phyloP scores from a whole-genome alignment of 306 rosid genomes.

The Coriaria nepalensis region DNA sequence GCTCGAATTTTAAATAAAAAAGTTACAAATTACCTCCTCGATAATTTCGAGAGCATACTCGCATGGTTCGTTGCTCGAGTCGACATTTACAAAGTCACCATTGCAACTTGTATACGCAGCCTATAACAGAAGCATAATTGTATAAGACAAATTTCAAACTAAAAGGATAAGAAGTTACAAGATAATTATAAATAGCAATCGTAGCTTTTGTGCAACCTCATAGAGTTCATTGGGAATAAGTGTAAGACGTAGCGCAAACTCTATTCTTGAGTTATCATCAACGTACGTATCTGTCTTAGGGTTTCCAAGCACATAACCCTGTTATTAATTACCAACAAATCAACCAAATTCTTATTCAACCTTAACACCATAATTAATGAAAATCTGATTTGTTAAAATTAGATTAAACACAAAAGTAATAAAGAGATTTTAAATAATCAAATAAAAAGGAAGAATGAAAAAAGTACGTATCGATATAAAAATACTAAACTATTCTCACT shows the following conservation, averaged over 20 bases:
- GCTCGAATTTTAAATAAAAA: no score
- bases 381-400: no score
- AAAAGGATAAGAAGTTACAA: neutral
- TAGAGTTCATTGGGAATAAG: slow-evolving; percentile 12
- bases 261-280: slow-evolving; percentile 7
- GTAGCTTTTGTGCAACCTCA: neutral
- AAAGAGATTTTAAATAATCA: neutral
- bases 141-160: neutral
- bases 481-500: no score
- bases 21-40: slow-evolving; percentile 2
- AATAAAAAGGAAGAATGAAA: no score
- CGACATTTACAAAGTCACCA: slow-evolving; percentile 11
- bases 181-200: neutral
- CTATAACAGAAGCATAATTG: neutral
- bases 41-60: slow-evolving; percentile 8
- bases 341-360: no score
- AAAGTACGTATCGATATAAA: no score
- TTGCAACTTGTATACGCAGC: slow-evolving; percentile 13
- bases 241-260: slow-evolving; percentile 4
- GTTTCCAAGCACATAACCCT: slow-evolving; percentile 17
- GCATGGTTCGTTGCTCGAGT: slow-evolving; percentile 11
- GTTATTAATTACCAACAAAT: neutral
- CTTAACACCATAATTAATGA: no score
- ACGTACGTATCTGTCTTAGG: slow-evolving; percentile 13
- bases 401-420: no score